These are phyloP conservation scores for Didymella segeticola DNA, from an alignment of 2,329 filamentous ascomycete species.

Conservation along the genomic window DNA sequence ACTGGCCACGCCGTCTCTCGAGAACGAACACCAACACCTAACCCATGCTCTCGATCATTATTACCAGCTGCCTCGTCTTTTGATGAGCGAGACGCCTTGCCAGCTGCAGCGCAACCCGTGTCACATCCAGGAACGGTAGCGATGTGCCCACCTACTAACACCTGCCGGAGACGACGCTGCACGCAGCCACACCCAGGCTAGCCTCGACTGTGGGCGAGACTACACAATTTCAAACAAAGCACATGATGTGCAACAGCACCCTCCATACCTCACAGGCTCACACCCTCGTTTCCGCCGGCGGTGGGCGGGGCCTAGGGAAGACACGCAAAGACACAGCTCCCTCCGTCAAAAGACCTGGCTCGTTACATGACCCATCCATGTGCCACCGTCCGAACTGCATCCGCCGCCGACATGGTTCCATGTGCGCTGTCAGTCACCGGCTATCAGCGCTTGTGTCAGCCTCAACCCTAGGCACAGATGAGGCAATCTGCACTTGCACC, in stretches of 20 bases:
- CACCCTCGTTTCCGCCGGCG: no score
- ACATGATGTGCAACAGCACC: neutral
- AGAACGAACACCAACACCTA: neutral
- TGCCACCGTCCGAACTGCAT: neutral
- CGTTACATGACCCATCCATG: neutral
- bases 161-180: neutral
- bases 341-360: constrained; percentile 2
- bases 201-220: neutral
- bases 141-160: neutral
- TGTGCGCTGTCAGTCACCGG: constrained; percentile 8
- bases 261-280: neutral
- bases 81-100: constrained; percentile 7
- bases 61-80: neutral
- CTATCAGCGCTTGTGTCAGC: constrained; percentile 1
- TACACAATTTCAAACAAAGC: neutral
- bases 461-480: neutral
- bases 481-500: neutral
- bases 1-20: neutral
- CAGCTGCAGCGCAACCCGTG: constrained; percentile 9
- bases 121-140: constrained; percentile 4
- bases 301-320: neutral
- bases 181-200: constrained; percentile 4
- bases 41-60: constrained; percentile 5
- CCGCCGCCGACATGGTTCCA: neutral
- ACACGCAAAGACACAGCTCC: neutral